A percentile compares a stretch with the other conserved stretches of the same genome.
These are phyloP conservation scores for Nothophoma quercina DNA, from an alignment of 2,329 filamentous ascomycete genomes.

Conservation along the genomic window DNA sequence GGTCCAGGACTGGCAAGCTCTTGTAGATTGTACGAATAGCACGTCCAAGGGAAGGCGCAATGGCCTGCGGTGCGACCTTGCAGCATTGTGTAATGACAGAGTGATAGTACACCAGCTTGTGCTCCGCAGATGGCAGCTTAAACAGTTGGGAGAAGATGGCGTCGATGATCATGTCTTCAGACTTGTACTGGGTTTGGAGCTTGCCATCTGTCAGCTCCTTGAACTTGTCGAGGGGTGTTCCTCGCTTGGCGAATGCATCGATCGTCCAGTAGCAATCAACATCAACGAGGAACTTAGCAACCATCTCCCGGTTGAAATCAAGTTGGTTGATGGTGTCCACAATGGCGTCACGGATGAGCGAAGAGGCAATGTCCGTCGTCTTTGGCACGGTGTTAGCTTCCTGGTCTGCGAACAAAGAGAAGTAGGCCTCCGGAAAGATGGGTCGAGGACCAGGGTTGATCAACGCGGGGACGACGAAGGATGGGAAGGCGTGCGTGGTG, in stretches of 20 bases:
- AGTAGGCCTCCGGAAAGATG: constrained; percentile 90
- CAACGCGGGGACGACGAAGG: constrained; percentile 76
- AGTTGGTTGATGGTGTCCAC: constrained; percentile 93
- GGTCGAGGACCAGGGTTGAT: constrained; percentile 77
- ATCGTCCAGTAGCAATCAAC: constrained; percentile 93
- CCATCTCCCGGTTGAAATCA: constrained; percentile 87
- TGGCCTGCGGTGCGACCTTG: constrained; percentile 94
- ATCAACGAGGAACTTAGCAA: constrained; percentile 89
- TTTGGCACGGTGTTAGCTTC: constrained; percentile 89
- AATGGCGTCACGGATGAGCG: constrained; percentile 82
- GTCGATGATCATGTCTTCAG: constrained; percentile 96
- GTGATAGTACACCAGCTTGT: constrained; percentile 97
- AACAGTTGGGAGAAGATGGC: constrained; percentile 96
- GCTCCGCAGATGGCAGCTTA: constrained; percentile 83
- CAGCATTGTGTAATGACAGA: constrained; percentile 93
- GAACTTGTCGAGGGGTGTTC: constrained; percentile 89
- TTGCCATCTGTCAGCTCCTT: constrained; percentile 69
- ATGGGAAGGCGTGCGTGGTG: constrained; percentile 78
- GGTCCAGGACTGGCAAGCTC: constrained; percentile 80
- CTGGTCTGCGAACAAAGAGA: constrained; percentile 89
- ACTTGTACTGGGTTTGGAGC: constrained; percentile 94
- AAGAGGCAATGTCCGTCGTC: constrained; percentile 77
- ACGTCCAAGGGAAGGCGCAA: constrained; percentile 90
- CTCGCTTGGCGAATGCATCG: constrained; percentile 90
- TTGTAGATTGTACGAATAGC: constrained; percentile 92